Base-by-base conservation (phyloP, 345 rosid genomes). In the Rubroshorea leprosula region DNA sequence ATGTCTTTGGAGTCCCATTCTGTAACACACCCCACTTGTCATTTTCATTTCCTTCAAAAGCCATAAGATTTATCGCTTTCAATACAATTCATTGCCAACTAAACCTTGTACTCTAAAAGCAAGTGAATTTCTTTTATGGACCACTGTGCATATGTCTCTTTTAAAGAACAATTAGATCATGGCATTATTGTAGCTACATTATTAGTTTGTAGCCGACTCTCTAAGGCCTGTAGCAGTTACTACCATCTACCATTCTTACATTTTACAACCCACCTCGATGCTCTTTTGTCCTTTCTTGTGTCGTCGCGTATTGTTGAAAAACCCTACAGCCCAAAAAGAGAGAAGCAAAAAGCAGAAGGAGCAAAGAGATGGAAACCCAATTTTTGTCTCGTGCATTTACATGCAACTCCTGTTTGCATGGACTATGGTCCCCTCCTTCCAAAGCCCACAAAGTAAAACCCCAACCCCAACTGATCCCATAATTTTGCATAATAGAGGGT, bases 381-480 rank as follows among this genome's bases (percentile, higher is more conserved):
- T 51, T 64, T 35, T 65, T 75, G 80, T 65, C 76, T 55, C 74
- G 54, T 66, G 72, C 70, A 68, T 23, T 59, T 66, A 24, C 74
- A 68, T 48, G 72, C 58, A 61, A 41, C 56, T 38, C 49, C 55
- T 31, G 38, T 63, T 35, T 73, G 66, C 72, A 44, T 67, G 68
- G n/a, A 13, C 43, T 55, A 49, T 60, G 76, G 78, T 60, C 54
- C 27, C 16, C 19, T 23, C 10, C 49, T 18, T 5, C 45, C 35
- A 20, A 60, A 23, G 10, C 41, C 15, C 39, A 17, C 18, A 19
- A 22, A 48, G 9, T 9, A 20, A 29, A 31, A 10, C 55, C 54
- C 61, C 18, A 39, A 23, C 27, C 70, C 59, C 41, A 58, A 60
- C 55, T 56, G 61, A 73, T 65, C 59, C 52, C 31, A 35, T 55